Evolutionary conservation across 768 basidiomycete species (phyloP), one percentile per base, ranked within the genome.

Genomic region (Lentinula boryana): DNA sequence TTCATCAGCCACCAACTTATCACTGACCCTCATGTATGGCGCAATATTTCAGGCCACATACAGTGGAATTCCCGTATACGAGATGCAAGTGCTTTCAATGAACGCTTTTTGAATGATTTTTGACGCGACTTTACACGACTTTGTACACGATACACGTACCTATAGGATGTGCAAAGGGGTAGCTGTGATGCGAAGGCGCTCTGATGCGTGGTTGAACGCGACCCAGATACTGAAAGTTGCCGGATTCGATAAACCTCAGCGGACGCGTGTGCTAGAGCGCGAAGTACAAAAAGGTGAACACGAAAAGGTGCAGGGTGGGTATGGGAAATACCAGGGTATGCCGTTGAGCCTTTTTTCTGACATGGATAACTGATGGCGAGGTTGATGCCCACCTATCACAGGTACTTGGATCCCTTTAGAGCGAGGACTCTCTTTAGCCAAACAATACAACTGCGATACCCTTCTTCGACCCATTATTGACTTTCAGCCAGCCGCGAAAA

Each of bases 331-430:
- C 71, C 97, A 99, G 81, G 97, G 97, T 95, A 56, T 56, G 55
- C 40, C 21, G 13, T 55, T 32, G 16, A 16, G 21, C 55, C 63
- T 83, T 68, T 55, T 48, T 60, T 58, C 61, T 63, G 49, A 61
- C 21, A 32, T 36, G 41, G 31, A 59, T 54, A 58, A 67, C 51
- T 48, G 16, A 43, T 10, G 36, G 36, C 36, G 36, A 38, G 36
- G 7, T 31, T 51, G 21, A 44, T 32, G 31, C 18, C 35, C 62
- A 48, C 31, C 15, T 60, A 43, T 31, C 51, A 35, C 67, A 98
- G 97, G 97, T 13, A 99, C 97, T 23, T 99, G 97, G 97, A 95
- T 99, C 63, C 97, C 97, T 21, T 85, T 96, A 61, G 93, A 96
- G 54, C 83, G 95, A 60, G 95, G 96, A 2, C 75, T 98, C 52